A percentile compares a stretch with the other conserved stretches of the same genome.
Evolutionary conservation across 2,329 filamentous ascomycete genomes (phyloP).

Genomic region (Ceratocystis colombiana): DNA sequence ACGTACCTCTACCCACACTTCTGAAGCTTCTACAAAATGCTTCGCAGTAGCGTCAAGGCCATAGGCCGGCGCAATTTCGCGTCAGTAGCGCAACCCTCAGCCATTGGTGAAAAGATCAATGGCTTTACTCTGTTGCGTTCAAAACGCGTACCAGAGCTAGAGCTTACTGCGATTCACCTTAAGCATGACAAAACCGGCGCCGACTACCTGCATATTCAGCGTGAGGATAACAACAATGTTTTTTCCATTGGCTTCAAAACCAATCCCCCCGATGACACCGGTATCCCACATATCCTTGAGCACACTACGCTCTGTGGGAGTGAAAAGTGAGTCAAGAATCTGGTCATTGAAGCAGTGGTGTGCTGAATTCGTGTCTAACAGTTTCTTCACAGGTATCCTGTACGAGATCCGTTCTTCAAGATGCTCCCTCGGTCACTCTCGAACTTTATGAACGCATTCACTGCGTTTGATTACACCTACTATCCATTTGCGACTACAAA

Average conservation of each 20-base stretch:
- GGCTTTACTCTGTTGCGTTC: conserved; percentile 84
- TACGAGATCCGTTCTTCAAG: conserved; percentile 98
- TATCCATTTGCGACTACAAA: conserved; percentile 98
- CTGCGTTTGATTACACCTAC: conserved; percentile 88
- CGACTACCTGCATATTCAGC: conserved; percentile 87
- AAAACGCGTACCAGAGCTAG: conserved; percentile 88
- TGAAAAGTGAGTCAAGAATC: conserved; percentile 54
- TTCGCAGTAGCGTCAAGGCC: conserved; percentile 23
- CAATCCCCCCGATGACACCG: conserved; percentile 91
- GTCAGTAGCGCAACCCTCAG: conserved; percentile 39
- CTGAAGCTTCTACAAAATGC: conserved; percentile 15
- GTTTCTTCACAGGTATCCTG: conserved; percentile 62
- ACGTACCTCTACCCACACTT: neutral
- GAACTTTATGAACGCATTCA: conserved; percentile 99
- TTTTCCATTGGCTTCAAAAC: conserved; percentile 99
- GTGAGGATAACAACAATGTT: conserved; percentile 97
- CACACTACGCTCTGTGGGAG: conserved; percentile 95
- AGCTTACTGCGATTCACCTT: conserved; percentile 81
- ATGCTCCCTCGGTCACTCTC: conserved; percentile 97
- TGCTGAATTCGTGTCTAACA: conserved; percentile 29
- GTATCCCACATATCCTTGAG: conserved; percentile 92
- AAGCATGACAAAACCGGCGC: conserved; percentile 92
- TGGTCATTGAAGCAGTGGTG: conserved; percentile 13
- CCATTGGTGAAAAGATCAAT: conserved; percentile 74
- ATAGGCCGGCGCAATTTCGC: conserved; percentile 24